phyloP scores from a whole-genome alignment of 2,329 filamentous ascomycete species.

The Trichoderma guizhouense region DNA sequence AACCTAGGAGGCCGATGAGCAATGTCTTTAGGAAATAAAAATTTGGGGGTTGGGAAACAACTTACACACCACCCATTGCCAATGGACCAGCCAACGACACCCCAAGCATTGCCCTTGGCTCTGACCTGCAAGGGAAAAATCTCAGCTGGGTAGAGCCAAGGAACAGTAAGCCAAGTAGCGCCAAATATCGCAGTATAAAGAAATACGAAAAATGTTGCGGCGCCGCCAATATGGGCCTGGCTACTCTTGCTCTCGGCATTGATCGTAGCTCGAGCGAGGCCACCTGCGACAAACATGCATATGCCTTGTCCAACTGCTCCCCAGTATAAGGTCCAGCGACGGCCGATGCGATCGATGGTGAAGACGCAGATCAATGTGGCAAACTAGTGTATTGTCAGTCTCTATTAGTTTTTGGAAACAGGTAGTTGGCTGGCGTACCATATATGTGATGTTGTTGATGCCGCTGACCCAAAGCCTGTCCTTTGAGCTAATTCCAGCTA shows the following conservation, averaged over 20 bases:
- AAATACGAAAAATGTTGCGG: conserved; percentile 69
- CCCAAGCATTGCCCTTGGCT: conserved; percentile 72
- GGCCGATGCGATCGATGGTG: conserved; percentile 65
- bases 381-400: conserved; percentile 34
- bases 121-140: conserved; percentile 70
- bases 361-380: conserved; percentile 67
- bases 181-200: conserved; percentile 43
- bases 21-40: conserved; percentile 23
- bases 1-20: conserved; percentile 27
- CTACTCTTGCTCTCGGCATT: conserved; percentile 41
- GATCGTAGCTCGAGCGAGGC: conserved; percentile 52
- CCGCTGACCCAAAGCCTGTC: conserved; percentile 64
- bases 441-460: conserved; percentile 48
- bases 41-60: background rate
- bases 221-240: conserved; percentile 54
- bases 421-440: conserved; percentile 30
- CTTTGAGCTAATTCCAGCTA: conserved; percentile 59
- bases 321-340: conserved; percentile 68
- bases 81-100: conserved; percentile 72
- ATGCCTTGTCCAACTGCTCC: conserved; percentile 62
- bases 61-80: conserved; percentile 61
- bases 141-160: conserved; percentile 65
- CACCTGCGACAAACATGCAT: conserved; percentile 65
- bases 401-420: background rate
- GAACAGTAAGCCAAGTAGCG: conserved; percentile 50